Evolutionary conservation across 345 rosid genomes (phyloP).

Genomic region (Euphorbia pulcherrima): DNA sequence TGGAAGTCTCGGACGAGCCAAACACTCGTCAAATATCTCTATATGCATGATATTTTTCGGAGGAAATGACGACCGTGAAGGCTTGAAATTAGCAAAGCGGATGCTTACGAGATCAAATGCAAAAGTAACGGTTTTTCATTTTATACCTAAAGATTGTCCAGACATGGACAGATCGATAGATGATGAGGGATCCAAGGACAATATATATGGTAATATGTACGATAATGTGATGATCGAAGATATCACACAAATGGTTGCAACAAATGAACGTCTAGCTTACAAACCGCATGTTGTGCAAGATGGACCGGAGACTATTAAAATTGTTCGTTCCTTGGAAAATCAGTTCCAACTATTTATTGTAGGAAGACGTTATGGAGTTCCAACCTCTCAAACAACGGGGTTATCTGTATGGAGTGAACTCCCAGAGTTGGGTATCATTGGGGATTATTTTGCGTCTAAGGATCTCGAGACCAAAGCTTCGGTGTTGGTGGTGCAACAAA

Average conservation of each 20-base stretch:
- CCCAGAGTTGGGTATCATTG: constrained; percentile 60
- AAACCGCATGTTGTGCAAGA: constrained; percentile 26
- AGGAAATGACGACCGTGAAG: constrained; percentile 65
- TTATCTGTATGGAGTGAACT: constrained; percentile 58
- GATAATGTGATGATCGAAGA: constrained; percentile 34
- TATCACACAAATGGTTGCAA: constrained; percentile 8
- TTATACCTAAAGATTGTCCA: constrained; percentile 4
- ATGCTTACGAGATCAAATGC: constrained; percentile 32
- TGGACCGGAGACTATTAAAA: constrained; percentile 36
- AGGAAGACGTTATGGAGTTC: constrained; percentile 43
- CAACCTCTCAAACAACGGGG: constrained; percentile 36
- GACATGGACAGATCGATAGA: too few relatives aligned
- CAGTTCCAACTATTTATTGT: constrained; percentile 42
- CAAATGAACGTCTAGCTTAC: constrained; percentile 12
- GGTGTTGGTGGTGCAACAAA: constrained; percentile 57
- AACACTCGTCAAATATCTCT: neutral
- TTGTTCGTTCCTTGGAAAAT: constrained; percentile 30
- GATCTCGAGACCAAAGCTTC: constrained; percentile 42
- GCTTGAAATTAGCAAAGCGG: constrained; percentile 40
- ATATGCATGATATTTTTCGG: constrained; percentile 50
- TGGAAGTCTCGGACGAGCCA: neutral
- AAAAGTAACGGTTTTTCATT: constrained; percentile 29
- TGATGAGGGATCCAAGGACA: constrained; percentile 16
- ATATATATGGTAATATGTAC: constrained; percentile 17
- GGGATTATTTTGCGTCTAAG: constrained; percentile 58